phyloP scores from a whole-genome alignment of 495 filamentous ascomycete genomes.

The Penicillium chermesinum region DNA sequence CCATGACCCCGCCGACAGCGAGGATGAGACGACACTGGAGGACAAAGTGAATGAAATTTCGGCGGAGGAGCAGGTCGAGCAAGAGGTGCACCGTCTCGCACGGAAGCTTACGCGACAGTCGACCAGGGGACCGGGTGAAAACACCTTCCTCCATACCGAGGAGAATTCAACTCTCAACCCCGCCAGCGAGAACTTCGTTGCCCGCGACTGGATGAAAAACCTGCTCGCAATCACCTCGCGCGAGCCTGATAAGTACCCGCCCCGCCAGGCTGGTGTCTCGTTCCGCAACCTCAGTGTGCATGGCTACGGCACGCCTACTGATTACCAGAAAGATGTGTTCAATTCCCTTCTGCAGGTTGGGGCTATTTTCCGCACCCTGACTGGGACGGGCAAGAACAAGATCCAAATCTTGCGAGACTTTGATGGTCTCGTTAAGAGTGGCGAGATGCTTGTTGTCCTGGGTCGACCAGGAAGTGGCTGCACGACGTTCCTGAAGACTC shows the following conservation, averaged over 20 bases:
- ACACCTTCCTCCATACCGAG: conserved; percentile 39
- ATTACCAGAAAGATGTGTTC: conserved; percentile 77
- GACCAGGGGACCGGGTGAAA: conserved; percentile 30
- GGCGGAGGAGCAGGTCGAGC: conserved; percentile 32
- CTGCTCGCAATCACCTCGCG: conserved; percentile 43
- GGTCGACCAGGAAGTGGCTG: conserved; percentile 71
- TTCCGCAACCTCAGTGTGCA: conserved; percentile 66
- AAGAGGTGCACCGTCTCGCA: conserved; percentile 41
- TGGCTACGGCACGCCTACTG: conserved; percentile 69
- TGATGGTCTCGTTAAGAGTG: conserved; percentile 65
- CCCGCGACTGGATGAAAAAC: conserved; percentile 50
- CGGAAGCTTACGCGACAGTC: conserved; percentile 46
- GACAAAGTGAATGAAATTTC: conserved; percentile 21
- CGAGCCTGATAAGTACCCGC: conserved; percentile 43
- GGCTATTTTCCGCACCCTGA: conserved; percentile 38
- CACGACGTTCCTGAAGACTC: conserved; percentile 68
- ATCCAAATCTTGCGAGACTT: conserved; percentile 69
- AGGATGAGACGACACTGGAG: conserved; percentile 21
- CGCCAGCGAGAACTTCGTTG: conserved; percentile 41
- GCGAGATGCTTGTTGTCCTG: conserved; percentile 78
- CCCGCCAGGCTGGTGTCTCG: conserved; percentile 41
- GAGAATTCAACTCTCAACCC: conserved; percentile 46
- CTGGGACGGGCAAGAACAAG: conserved; percentile 48
- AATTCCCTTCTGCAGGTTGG: conserved; percentile 59
- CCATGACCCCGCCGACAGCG: conserved; percentile 24